Conservation (phyloP, 192 early-diverging fungal species). For the Spizellomyces sp. region DNA sequence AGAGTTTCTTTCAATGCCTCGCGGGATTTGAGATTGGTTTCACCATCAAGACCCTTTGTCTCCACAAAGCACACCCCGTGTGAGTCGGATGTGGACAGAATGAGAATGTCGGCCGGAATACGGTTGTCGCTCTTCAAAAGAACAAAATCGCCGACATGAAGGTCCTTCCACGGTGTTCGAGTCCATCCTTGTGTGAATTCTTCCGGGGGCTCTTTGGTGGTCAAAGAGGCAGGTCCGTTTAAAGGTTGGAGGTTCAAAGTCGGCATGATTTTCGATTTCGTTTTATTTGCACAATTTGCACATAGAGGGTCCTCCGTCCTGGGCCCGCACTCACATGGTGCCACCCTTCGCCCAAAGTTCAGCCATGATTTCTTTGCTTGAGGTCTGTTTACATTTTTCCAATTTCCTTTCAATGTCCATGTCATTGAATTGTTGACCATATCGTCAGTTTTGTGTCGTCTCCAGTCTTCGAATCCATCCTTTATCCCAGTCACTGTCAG, state of each 20-base stretch:
- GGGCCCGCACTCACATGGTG: background rate
- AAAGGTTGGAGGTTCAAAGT: background rate
- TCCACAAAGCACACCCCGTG: conserved; percentile 83
- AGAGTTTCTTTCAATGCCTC: conserved; percentile 64
- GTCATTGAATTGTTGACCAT: conserved; percentile 75
- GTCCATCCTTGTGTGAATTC: background rate
- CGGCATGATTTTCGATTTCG: background rate
- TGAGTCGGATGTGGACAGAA: conserved; percentile 77
- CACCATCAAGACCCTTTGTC: conserved; percentile 95
- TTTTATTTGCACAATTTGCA: background rate
- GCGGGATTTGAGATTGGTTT: conserved; percentile 93
- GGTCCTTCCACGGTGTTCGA: conserved; percentile 72
- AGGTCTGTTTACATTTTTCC: conserved; percentile 59
- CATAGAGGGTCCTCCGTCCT: no score
- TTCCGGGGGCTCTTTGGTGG: background rate
- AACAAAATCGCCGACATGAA: conserved; percentile 88
- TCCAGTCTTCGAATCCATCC: conserved; percentile 87
- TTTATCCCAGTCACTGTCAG: conserved; percentile 53
- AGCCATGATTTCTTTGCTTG: conserved; percentile 22
- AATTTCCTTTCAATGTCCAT: conserved; percentile 49
- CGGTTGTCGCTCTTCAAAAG: conserved; percentile 77
- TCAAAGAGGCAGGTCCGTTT: background rate
- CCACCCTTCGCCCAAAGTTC: background rate
- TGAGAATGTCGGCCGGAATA: conserved; percentile 82
- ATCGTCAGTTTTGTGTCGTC: conserved; percentile 82